A percentile compares a stretch with the other conserved stretches of the same genome.
phyloP scores from a whole-genome alignment of 2,329 filamentous ascomycete species.

The Keithomyces neogunnii region DNA sequence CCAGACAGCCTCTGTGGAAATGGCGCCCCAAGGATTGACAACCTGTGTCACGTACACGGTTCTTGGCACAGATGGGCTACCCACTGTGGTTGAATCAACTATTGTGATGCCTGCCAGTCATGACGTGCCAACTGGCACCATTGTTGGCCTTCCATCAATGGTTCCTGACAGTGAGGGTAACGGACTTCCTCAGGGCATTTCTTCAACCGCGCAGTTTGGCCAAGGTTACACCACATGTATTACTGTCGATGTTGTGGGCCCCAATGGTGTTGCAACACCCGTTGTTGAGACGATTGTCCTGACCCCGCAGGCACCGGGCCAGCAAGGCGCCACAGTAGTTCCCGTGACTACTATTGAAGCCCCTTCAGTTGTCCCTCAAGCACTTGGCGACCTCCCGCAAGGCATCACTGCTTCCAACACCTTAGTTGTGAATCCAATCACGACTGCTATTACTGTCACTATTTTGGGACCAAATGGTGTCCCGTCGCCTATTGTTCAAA shows the following conservation, averaged over 20 bases:
- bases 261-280: conserved; percentile 22
- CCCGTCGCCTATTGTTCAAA: conserved; percentile 22
- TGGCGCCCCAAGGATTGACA: conserved; percentile 9
- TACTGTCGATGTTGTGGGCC: conserved; percentile 22
- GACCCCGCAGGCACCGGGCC: conserved; percentile 7
- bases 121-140: conserved; percentile 11
- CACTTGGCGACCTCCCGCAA: conserved; percentile 12
- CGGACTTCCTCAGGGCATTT: conserved; percentile 11
- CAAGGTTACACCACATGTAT: conserved; percentile 18
- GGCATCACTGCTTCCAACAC: conserved; percentile 9
- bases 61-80: conserved; percentile 18
- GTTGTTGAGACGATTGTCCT: conserved; percentile 18
- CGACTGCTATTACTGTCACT: conserved; percentile 20
- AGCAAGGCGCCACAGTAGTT: conserved; percentile 4
- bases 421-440: conserved; percentile 12
- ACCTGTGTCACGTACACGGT: conserved; percentile 23
- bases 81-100: conserved; percentile 23
- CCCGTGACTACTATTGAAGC: conserved; percentile 10
- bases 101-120: conserved; percentile 16
- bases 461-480: conserved; percentile 23
- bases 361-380: conserved; percentile 13
- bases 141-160: conserved; percentile 10
- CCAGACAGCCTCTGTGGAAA: neutral
- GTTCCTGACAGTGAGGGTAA: conserved; percentile 8
- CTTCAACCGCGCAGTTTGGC: conserved; percentile 9